Conservation (phyloP, 2,329 filamentous ascomycete species). For the Canariomyces notabilis region DNA sequence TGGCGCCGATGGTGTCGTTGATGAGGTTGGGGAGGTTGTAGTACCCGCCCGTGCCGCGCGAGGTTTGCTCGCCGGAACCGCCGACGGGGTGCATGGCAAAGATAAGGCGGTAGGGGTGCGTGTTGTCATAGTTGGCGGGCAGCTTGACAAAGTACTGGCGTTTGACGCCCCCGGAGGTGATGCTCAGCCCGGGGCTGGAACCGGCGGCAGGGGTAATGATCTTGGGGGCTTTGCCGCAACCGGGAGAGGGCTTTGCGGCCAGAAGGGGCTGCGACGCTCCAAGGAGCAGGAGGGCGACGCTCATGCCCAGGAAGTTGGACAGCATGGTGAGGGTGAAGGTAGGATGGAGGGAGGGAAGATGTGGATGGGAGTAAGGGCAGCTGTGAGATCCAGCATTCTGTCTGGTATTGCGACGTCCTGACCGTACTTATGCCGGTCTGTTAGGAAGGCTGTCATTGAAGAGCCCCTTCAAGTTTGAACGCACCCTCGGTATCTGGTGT, state of each 20-base stretch:
- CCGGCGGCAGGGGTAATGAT: not conserved
- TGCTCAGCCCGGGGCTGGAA: not conserved
- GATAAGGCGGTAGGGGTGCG: conserved; percentile 36
- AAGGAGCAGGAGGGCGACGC: too few species aligned
- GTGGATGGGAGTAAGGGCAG: too few species aligned
- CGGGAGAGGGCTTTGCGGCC: not conserved
- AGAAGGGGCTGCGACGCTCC: too few species aligned
- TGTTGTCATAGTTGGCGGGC: conserved; percentile 36
- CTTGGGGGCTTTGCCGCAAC: conserved; percentile 4
- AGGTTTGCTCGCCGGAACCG: conserved; percentile 36
- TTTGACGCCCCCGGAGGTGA: conserved; percentile 15
- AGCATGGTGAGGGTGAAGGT: too few species aligned
- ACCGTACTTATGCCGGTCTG: too few species aligned
- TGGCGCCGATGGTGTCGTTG: conserved; percentile 33
- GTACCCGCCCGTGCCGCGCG: conserved; percentile 27
- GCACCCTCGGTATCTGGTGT: too few species aligned
- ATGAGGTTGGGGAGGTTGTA: conserved; percentile 37
- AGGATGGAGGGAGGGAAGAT: too few species aligned
- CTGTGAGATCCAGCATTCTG: too few species aligned
- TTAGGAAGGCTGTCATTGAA: too few species aligned
- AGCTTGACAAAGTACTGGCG: conserved; percentile 19
- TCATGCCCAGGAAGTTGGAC: too few species aligned
- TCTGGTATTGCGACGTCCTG: too few species aligned
- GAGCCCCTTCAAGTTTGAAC: too few species aligned
- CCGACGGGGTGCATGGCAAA: conserved; percentile 39